A percentile compares a stretch with the other conserved stretches of the same genome.
Conservation (phyloP, 495 filamentous ascomycete genomes). For the Aspergillus steynii region DNA sequence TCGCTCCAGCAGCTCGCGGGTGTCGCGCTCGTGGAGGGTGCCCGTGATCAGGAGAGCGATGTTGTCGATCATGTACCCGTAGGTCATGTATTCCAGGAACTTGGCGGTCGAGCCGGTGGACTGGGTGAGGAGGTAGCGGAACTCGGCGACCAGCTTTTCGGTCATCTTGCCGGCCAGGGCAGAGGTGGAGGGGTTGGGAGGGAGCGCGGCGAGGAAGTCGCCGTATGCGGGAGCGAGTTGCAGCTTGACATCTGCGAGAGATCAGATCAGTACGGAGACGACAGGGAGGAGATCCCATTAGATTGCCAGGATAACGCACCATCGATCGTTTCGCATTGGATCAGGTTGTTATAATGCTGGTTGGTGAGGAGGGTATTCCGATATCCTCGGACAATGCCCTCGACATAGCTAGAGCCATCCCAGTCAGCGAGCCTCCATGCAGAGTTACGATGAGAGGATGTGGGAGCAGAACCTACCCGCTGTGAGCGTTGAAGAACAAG, state of each 20-base stretch:
- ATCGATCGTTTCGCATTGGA: slow-evolving; percentile 98
- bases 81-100: slow-evolving; percentile 96
- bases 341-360: slow-evolving; percentile 93
- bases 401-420: slow-evolving; percentile 69
- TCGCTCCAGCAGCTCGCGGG: slow-evolving; percentile 88
- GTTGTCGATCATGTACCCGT: slow-evolving; percentile 99
- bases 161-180: slow-evolving; percentile 91
- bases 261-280: slow-evolving; percentile 2
- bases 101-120: slow-evolving; percentile 85
- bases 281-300: slow-evolving; percentile 4
- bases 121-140: slow-evolving; percentile 92
- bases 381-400: slow-evolving; percentile 96
- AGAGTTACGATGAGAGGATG: not conserved
- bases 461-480: slow-evolving; percentile 61
- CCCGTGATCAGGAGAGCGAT: slow-evolving; percentile 97
- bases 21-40: slow-evolving; percentile 96
- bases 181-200: slow-evolving; percentile 96
- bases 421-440: slow-evolving; percentile 18
- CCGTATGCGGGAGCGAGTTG: slow-evolving; percentile 96
- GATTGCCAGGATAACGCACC: slow-evolving; percentile 53
- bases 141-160: slow-evolving; percentile 97
- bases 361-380: slow-evolving; percentile 88
- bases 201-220: slow-evolving; percentile 92
- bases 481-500: slow-evolving; percentile 92
- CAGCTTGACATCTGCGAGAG: slow-evolving; percentile 81